Base-by-base conservation (phyloP, 345 rosid species). In the Salix viminalis region DNA sequence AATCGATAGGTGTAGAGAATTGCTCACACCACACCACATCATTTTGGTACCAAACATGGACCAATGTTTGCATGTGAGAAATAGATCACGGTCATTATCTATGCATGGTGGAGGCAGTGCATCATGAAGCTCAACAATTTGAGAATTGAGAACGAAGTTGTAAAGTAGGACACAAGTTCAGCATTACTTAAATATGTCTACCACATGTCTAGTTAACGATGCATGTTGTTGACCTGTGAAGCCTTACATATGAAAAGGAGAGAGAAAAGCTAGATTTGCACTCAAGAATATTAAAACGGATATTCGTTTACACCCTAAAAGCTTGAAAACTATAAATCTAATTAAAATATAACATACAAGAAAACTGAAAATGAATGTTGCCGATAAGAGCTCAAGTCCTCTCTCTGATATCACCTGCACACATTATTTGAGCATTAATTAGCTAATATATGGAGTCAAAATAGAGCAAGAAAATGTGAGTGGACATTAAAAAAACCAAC, bases 361-460 rank as follows among this genome's bases (percentile, higher is more conserved):
- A 81, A 86, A 61, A 85, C 98, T 86, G 83, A 93, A 86, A 21
- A 91, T 75, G 74, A 89, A 87, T 64, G 97, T 88, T 67, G 96
- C 79, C 1, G 99, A 90, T 64, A 96, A 90, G 65, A 96, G 85
- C 91, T 91, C 91, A 69, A 91, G 84, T 69, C 98, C 98, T 85
- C 91, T 88, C 75, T 91, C 96, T 14, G 98, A 82, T 80, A 90
- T 90, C 76, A 85, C 89, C 99, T 91, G 84, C 83, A 82, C 81
- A 67, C 24, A 68, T 67, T 46, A 39, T 70, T 65, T 67, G 16
- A 77, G 56, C 42, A 65, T 46, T 34, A 15, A 54, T 19, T 50
- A 61, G 2, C 50, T 3, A 64, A 30, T 65, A 21, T 4, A 12
- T 9, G 30, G 26, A 26, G n/a, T 28, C 67, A 10, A 26, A 13